Evolutionary conservation across 176 grass and related monocot genomes (phyloP), one percentile per base, ranked within the genome.

Genomic region (Juncus inflexus): DNA sequence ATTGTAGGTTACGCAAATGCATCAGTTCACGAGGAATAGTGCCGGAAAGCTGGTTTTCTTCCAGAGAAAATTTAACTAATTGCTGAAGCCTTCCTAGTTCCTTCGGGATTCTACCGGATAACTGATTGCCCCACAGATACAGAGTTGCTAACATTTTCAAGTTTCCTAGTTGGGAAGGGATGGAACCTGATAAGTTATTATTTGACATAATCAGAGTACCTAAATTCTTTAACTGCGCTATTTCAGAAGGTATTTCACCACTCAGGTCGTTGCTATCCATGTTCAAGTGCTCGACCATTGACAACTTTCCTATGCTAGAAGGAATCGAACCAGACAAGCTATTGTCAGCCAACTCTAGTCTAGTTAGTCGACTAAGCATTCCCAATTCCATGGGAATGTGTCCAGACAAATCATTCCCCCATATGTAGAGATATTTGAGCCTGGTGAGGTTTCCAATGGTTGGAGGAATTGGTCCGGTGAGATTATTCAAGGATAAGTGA

Each of bases 201-300:
- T 28, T 28, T 28, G 19, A 28, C 19, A 28, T 28, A 28, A 28
- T 28, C 19, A 28, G 19, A 28, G 19, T 28, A 28, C 19, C 19
- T 28, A 28, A 28, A 28, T 28, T 28, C 19, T 28, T 28, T 28
- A 28, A 28, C 55, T 45, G 14, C 14, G 65, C 15, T 41, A 95
- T 75, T 40, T 63, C 59, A 1, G 54, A 14, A 7, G 90, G 85
- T 50, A 95, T 65, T 42, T 89, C 71, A 2, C 90, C 85, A 0
- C 82, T 76, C 19, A 95, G 71, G 40, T 72, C 58, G 81, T 95
- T 95, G 55, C 55, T 80, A 61, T n/a, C 80, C 15, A 95, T 2
- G 43, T 76, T 71, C 14, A 95, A 16, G 4, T 2, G 37, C 47
- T 67, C 16, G 53, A 95, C 37, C 59, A 79, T 61, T 11, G 52